Conservation (phyloP, 305 asterid genomes). For the Fraxinus dipetala region DNA sequence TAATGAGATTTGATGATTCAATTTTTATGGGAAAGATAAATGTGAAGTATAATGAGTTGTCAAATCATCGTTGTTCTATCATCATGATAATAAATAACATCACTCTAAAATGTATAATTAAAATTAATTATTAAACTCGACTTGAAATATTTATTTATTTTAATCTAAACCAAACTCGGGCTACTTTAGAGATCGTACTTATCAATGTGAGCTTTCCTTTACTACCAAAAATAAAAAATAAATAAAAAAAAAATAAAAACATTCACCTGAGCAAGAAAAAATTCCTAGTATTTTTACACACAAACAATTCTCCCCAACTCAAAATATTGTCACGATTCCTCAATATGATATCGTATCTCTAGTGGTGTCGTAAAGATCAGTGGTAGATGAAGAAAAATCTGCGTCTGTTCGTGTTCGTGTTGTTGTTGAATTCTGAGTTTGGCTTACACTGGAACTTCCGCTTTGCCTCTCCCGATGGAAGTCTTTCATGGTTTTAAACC, state of each 20-base stretch:
- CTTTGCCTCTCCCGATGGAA: constrained; percentile 48
- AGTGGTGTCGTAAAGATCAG: neutral
- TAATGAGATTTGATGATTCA: too few species aligned
- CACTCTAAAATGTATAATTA: too few species aligned
- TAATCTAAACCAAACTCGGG: neutral
- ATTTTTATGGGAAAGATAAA: too few species aligned
- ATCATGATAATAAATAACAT: too few species aligned
- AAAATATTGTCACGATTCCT: neutral
- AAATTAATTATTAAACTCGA: too few species aligned
- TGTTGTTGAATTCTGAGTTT: constrained; percentile 37
- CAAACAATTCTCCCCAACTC: neutral
- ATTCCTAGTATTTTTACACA: neutral
- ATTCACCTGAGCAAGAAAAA: neutral
- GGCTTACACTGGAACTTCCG: constrained; percentile 36
- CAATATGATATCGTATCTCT: neutral
- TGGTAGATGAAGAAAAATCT: neutral
- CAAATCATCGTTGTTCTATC: too few species aligned
- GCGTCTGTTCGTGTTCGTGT: constrained; percentile 40
- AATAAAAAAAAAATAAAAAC: too few species aligned
- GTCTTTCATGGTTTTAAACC: constrained; percentile 75
- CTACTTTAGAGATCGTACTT: neutral
- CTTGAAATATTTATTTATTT: too few species aligned
- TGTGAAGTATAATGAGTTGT: too few species aligned
- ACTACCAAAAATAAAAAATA: too few species aligned
- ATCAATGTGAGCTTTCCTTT: neutral